phyloP scores from a whole-genome alignment of 2,329 filamentous ascomycete species.

The Pseudocercospora vitis region DNA sequence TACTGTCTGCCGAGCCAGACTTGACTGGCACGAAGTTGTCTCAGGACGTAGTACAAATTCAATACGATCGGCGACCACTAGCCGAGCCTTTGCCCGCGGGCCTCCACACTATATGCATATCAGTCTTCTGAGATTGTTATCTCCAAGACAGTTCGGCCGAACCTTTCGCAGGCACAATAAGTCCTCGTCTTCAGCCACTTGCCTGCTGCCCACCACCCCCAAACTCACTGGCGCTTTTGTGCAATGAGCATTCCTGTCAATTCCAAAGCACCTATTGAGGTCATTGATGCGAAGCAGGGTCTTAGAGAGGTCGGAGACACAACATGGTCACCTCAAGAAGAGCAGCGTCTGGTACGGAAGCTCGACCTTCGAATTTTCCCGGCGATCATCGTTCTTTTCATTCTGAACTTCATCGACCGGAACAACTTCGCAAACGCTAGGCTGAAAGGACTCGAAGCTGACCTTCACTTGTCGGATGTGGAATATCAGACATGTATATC shows the following conservation, averaged over 20 bases:
- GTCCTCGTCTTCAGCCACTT: not conserved
- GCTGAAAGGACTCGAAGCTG: slow-evolving; percentile 16
- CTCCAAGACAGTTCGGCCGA: not conserved
- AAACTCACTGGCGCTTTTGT: not conserved
- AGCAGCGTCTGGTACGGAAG: slow-evolving; percentile 16
- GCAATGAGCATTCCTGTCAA: not conserved
- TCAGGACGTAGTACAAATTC: not conserved
- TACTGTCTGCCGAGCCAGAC: not conserved
- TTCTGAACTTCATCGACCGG: slow-evolving; percentile 34
- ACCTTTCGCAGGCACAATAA: not conserved
- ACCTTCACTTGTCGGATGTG: slow-evolving; percentile 16
- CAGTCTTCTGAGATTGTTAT: not conserved
- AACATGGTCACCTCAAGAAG: slow-evolving; percentile 12
- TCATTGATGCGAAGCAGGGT: not conserved
- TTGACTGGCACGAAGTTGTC: not conserved
- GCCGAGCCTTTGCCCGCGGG: not conserved
- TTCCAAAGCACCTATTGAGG: not conserved
- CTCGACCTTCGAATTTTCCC: slow-evolving; percentile 22
- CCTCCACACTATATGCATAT: not conserved
- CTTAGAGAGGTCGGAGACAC: not conserved
- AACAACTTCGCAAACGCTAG: slow-evolving; percentile 26
- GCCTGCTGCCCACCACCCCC: not conserved
- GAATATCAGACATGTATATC: slow-evolving; percentile 17
- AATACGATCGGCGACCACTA: not conserved
- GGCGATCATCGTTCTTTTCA: slow-evolving; percentile 25